Conservation (phyloP, 306 rosid species). For the Citrullus mucosospermus region DNA sequence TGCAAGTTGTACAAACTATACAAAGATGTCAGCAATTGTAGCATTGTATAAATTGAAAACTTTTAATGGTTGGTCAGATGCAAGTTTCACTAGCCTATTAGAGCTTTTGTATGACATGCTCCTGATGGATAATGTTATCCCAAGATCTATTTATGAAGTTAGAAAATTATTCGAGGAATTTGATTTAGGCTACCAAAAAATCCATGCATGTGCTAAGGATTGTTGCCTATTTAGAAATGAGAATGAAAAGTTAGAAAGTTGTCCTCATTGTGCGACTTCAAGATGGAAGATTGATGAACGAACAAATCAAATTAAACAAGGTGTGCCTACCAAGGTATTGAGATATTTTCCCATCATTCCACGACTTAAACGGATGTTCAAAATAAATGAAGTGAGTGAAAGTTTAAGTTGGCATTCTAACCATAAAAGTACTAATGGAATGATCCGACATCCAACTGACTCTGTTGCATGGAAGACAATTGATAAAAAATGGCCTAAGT, state of each 20-base stretch:
- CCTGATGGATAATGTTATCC: not conserved
- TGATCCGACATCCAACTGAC: too few relatives aligned
- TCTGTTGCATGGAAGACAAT: too few relatives aligned
- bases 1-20: not conserved
- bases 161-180: not conserved
- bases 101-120: not conserved
- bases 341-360: not conserved
- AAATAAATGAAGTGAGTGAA: not conserved
- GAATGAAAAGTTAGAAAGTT: too few relatives aligned
- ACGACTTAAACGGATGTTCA: not conserved
- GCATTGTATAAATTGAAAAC: not conserved
- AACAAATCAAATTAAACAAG: not conserved
- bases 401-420: too few relatives aligned
- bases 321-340: not conserved
- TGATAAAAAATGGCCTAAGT: not conserved
- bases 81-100: not conserved
- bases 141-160: not conserved
- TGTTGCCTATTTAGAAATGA: too few relatives aligned
- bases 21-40: not conserved
- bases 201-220: too few relatives aligned
- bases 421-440: too few relatives aligned
- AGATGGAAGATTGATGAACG: not conserved
- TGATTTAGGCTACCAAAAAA: too few relatives aligned
- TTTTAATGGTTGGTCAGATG: not conserved
- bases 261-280: too few relatives aligned